phyloP scores from a whole-genome alignment of 2,329 filamentous ascomycete genomes.

The Westerdykella aurantiaca region DNA sequence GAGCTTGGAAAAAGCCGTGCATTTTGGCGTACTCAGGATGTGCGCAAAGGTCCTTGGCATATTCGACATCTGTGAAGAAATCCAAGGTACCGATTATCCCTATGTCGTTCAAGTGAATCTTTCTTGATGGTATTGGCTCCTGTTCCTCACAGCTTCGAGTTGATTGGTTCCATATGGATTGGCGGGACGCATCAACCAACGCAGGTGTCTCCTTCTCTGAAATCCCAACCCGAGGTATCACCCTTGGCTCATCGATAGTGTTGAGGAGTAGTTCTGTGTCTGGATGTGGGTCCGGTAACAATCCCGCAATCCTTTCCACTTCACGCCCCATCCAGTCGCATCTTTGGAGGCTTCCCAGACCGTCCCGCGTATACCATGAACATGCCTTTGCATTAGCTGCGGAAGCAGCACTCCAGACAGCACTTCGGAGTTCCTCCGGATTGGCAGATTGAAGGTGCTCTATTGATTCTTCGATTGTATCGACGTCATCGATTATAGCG shows the following conservation, averaged over 20 bases:
- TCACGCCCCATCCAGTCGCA: not conserved
- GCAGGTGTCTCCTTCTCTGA: not conserved
- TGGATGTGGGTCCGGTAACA: conserved; percentile 47
- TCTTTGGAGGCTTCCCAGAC: conserved; percentile 7
- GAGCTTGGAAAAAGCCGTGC: conserved; percentile 66
- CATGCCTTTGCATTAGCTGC: conserved; percentile 48
- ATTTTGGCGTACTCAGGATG: conserved; percentile 70
- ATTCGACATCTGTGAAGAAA: not conserved
- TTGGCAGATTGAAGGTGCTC: conserved; percentile 51
- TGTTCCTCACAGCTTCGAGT: conserved; percentile 33
- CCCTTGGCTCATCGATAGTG: not conserved
- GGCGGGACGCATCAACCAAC: not conserved
- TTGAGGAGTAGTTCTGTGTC: conserved; percentile 19
- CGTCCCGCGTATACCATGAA: conserved; percentile 24
- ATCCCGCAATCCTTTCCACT: conserved; percentile 16
- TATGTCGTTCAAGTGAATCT: conserved; percentile 56
- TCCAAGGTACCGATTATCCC: not conserved
- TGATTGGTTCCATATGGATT: conserved; percentile 11
- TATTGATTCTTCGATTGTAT: conserved; percentile 54
- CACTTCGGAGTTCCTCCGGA: conserved; percentile 52
- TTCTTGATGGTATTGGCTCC: conserved; percentile 44
- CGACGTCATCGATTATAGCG: conserved; percentile 54
- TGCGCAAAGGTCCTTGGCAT: conserved; percentile 61
- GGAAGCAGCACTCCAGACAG: conserved; percentile 48
- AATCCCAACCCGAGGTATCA: not conserved